These are phyloP conservation scores for Penicillium desertorum DNA, from an alignment of 495 filamentous ascomycete genomes.

Conservation along the genomic window DNA sequence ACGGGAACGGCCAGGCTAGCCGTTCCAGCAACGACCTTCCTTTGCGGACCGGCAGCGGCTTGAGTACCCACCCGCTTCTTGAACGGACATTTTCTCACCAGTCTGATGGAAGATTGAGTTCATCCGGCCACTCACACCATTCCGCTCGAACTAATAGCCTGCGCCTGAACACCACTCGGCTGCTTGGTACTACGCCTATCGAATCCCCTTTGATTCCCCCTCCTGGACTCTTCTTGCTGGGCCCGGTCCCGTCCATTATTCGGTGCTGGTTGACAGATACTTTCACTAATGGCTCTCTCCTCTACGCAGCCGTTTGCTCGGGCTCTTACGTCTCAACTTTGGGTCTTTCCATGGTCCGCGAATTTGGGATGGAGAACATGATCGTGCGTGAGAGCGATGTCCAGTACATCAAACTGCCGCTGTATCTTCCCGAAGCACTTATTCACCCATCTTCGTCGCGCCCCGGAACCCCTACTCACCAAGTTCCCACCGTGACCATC, in stretches of 20 bases:
- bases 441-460: constrained; percentile 73
- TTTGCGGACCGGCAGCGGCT: constrained; percentile 71
- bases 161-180: constrained; percentile 66
- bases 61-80: constrained; percentile 80
- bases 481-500: constrained; percentile 75
- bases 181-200: constrained; percentile 59
- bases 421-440: constrained; percentile 89
- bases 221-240: constrained; percentile 77
- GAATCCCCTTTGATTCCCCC: constrained; percentile 72
- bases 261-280: constrained; percentile 89
- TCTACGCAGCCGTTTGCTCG: constrained; percentile 90
- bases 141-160: constrained; percentile 84
- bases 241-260: constrained; percentile 87
- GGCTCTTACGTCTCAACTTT: constrained; percentile 84
- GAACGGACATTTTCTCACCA: constrained; percentile 92
- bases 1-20: constrained; percentile 78
- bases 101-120: constrained; percentile 94
- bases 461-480: constrained; percentile 69
- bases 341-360: constrained; percentile 67
- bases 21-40: constrained; percentile 79
- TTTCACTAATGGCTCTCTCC: constrained; percentile 80
- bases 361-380: constrained; percentile 65
- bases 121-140: constrained; percentile 77
- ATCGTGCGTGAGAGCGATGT: constrained; percentile 64
- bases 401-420: constrained; percentile 68